Conservation (phyloP, 2,329 filamentous ascomycete species). For the Trichophyton equinum region DNA sequence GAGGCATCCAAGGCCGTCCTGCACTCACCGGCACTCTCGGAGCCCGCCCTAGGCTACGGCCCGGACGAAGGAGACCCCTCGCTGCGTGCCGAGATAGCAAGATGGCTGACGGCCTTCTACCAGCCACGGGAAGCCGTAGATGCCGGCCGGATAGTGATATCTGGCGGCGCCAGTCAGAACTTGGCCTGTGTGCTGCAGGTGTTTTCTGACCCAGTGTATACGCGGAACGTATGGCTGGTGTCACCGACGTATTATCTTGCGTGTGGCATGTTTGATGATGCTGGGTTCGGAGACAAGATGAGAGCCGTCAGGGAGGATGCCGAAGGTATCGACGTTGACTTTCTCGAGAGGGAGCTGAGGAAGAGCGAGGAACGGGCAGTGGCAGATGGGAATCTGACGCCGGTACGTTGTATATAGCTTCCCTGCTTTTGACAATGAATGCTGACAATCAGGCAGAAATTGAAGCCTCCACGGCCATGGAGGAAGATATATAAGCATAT, state of each 20-base stretch:
- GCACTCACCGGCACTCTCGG: conserved; percentile 44
- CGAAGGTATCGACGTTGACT: conserved; percentile 60
- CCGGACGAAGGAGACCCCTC: conserved; percentile 59
- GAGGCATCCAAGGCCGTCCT: conserved; percentile 50
- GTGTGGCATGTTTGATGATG: conserved; percentile 72
- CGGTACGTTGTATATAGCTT: conserved; percentile 26
- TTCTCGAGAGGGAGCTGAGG: conserved; percentile 40
- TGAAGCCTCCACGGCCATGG: conserved; percentile 48
- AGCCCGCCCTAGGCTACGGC: conserved; percentile 63
- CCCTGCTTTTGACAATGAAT: neutral
- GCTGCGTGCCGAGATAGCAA: conserved; percentile 55
- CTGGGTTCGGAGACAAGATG: conserved; percentile 56
- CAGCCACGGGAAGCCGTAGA: conserved; percentile 31
- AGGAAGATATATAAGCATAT: conserved; percentile 75
- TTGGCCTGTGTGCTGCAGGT: conserved; percentile 64
- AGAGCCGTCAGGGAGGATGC: conserved; percentile 63
- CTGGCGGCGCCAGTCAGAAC: conserved; percentile 75
- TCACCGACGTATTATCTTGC: conserved; percentile 76
- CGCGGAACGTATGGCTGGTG: conserved; percentile 64
- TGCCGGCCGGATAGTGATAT: conserved; percentile 58
- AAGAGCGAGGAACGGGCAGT: conserved; percentile 37
- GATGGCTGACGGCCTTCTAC: conserved; percentile 59
- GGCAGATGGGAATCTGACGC: conserved; percentile 27
- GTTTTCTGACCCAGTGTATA: conserved; percentile 67
- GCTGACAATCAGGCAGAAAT: neutral